Percentiles rank a stretch among this genome's conserved stretches.
These are phyloP conservation scores for Colletotrichum caudatum DNA, from an alignment of 2,329 filamentous ascomycete genomes.

Conservation along the genomic window DNA sequence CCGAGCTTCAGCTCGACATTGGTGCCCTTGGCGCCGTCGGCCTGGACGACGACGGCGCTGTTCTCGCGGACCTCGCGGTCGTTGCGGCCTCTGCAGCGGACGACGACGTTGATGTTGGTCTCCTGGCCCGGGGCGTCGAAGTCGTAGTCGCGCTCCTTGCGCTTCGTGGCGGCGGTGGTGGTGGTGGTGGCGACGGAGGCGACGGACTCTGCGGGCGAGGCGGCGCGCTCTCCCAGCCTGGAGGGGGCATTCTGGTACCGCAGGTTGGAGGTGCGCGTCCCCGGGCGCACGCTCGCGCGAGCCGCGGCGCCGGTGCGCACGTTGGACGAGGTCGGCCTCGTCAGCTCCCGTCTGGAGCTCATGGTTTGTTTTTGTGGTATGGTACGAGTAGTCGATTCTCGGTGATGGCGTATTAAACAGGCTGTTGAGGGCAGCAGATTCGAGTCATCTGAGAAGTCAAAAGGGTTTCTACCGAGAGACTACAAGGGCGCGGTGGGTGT, in stretches of 20 bases:
- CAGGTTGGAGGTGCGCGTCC: constrained; percentile 40
- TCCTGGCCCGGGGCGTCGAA: constrained; percentile 75
- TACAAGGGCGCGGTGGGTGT: not conserved
- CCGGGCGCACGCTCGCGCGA: constrained; percentile 34
- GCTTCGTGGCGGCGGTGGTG: constrained; percentile 75
- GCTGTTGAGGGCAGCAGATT: not conserved
- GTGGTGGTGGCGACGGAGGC: constrained; percentile 70
- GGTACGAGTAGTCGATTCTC: not conserved
- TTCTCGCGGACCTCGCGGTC: constrained; percentile 95
- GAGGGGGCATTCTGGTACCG: constrained; percentile 39
- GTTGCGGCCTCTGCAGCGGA: constrained; percentile 91
- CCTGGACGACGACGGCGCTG: constrained; percentile 89
- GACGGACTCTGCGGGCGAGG: constrained; percentile 79
- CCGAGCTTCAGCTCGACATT: constrained; percentile 91
- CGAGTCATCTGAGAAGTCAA: constrained; percentile 3
- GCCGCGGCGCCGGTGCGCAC: constrained; percentile 35
- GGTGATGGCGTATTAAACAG: not conserved
- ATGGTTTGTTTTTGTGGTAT: constrained; percentile 1
- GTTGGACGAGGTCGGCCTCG: constrained; percentile 38
- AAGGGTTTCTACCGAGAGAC: not conserved
- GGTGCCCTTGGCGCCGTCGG: constrained; percentile 89
- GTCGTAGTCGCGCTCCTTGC: constrained; percentile 89
- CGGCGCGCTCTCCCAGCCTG: constrained; percentile 55
- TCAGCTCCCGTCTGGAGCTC: constrained; percentile 43
- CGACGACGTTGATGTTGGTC: constrained; percentile 98